These are phyloP conservation scores for Kwoniella dendrophila DNA, from an alignment of 768 basidiomycete species.

Conservation along the genomic window DNA sequence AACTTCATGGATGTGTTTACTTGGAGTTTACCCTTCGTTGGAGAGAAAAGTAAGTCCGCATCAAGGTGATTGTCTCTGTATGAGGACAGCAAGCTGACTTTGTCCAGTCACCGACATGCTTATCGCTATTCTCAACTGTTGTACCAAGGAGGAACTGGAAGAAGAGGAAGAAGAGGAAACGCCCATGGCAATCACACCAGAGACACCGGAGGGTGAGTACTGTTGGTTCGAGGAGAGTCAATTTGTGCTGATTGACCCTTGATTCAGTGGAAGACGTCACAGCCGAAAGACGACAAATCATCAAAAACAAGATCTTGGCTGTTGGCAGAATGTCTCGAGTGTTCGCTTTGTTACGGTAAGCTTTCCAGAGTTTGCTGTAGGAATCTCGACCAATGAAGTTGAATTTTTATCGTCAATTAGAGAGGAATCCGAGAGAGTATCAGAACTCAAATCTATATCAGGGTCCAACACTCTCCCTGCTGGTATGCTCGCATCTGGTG, in stretches of 20 bases:
- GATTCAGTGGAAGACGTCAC: constrained; percentile 37
- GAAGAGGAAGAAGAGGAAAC: constrained; percentile 71
- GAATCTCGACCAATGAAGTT: background rate
- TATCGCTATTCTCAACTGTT: constrained; percentile 91
- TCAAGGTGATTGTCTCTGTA: background rate
- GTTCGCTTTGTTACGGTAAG: constrained; percentile 90
- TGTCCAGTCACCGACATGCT: constrained; percentile 93
- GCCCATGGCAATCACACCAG: constrained; percentile 44
- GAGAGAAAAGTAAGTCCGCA: constrained; percentile 82
- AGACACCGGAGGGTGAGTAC: constrained; percentile 36
- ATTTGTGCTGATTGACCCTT: background rate
- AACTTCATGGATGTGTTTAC: constrained; percentile 99
- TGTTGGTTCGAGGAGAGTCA: background rate
- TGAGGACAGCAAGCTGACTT: constrained; percentile 17
- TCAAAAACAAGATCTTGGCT: constrained; percentile 98
- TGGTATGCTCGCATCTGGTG: constrained; percentile 79
- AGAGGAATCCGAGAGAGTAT: constrained; percentile 96
- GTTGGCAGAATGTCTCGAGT: constrained; percentile 95
- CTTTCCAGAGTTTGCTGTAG: constrained; percentile 13
- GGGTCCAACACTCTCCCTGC: constrained; percentile 73
- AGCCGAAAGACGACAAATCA: constrained; percentile 77
- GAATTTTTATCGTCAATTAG: constrained; percentile 57
- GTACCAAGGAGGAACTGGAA: constrained; percentile 93
- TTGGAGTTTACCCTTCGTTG: constrained; percentile 97
- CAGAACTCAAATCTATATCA: constrained; percentile 89